Percentiles rank a stretch among this genome's conserved stretches.
These are phyloP conservation scores for Starmerella apis DNA, from an alignment of 805 yeast genomes.

Conservation along the genomic window DNA sequence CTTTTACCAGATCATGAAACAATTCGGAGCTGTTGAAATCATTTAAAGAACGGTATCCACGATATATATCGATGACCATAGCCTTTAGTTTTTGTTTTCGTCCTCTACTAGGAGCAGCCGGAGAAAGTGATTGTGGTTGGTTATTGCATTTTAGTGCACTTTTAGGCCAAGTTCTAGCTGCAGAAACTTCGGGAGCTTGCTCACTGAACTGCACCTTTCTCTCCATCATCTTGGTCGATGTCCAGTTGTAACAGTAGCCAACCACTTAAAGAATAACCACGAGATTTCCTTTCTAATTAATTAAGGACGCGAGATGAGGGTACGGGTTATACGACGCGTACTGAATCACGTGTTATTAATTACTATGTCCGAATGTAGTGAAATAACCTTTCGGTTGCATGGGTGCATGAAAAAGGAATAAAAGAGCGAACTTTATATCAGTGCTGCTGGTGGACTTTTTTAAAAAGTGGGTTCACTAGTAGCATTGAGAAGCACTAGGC, in stretches of 20 bases:
- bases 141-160: not conserved
- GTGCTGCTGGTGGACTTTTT: too few relatives aligned
- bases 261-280: conserved; percentile 1
- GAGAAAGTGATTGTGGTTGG: not conserved
- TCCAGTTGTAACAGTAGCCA: not conserved
- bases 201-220: conserved; percentile 2
- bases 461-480: too few relatives aligned
- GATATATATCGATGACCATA: not conserved
- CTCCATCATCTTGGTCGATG: not conserved
- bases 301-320: conserved; percentile 1
- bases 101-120: not conserved
- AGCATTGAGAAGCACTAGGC: too few relatives aligned
- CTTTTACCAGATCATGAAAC: not conserved
- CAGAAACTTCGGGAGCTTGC: not conserved
- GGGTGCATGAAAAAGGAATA: too few relatives aligned
- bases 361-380: not conserved
- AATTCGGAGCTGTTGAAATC: not conserved
- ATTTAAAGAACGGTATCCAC: conserved; percentile 1
- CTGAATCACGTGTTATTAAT: not conserved
- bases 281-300: not conserved
- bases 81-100: conserved; percentile 2
- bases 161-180: not conserved
- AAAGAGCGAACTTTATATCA: too few relatives aligned
- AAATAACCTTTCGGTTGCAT: too few relatives aligned
- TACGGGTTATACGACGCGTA: conserved; percentile 4